Percentiles rank a stretch among this genome's conserved stretches.
These are phyloP conservation scores for Magnaporthiopsis incrustans DNA, from an alignment of 2,329 filamentous ascomycete species.

Conservation along the genomic window DNA sequence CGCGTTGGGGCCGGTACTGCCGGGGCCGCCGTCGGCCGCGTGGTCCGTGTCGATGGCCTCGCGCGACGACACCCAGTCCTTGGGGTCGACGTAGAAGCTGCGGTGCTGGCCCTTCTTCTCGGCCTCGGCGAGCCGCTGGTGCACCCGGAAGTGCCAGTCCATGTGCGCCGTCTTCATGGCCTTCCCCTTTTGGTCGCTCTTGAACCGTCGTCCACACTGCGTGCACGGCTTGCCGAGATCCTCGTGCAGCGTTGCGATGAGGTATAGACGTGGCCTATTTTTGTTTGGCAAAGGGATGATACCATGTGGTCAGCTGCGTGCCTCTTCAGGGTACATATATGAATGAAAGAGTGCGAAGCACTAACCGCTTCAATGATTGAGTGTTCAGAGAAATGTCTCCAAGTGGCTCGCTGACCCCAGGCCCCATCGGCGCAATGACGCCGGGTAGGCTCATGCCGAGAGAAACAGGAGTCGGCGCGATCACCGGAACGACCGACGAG, in stretches of 20 bases:
- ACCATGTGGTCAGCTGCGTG: background rate
- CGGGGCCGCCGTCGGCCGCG: constrained; percentile 17
- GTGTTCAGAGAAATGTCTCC: constrained; percentile 52
- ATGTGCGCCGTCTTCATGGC: constrained; percentile 85
- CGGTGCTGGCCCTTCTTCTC: constrained; percentile 82
- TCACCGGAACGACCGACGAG: constrained; percentile 18
- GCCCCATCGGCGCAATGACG: constrained; percentile 17
- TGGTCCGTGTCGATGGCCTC: constrained; percentile 67
- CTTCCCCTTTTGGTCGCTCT: constrained; percentile 65
- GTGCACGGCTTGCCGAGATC: constrained; percentile 79
- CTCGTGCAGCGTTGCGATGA: constrained; percentile 65
- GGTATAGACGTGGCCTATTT: constrained; percentile 4
- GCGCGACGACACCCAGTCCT: constrained; percentile 86
- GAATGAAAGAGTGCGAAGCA: constrained; percentile 61
- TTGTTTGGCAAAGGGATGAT: constrained; percentile 27
- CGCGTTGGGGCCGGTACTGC: no score
- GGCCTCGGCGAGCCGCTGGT: constrained; percentile 79
- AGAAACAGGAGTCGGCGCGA: constrained; percentile 9
- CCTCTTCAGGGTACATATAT: no score
- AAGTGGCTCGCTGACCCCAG: constrained; percentile 22
- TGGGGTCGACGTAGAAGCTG: constrained; percentile 78
- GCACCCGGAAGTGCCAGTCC: constrained; percentile 97
- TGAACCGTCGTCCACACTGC: constrained; percentile 85
- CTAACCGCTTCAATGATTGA: constrained; percentile 66
- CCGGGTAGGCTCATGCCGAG: constrained; percentile 22